Conservation (phyloP, 1,284 basidiomycete species). For the Ustilago cynodontis region DNA sequence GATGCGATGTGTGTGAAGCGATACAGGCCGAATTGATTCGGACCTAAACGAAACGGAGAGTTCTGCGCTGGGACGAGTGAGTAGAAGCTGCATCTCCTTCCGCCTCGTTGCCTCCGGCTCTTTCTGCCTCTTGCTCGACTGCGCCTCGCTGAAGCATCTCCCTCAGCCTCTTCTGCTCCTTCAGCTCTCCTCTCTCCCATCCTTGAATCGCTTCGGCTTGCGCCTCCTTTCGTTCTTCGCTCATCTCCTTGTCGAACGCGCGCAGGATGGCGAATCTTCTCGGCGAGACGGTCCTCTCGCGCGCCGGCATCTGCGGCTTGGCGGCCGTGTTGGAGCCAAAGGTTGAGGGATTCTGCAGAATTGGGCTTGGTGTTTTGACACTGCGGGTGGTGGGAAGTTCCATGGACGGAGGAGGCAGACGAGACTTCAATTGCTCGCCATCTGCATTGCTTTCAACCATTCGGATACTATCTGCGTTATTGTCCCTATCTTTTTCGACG, state of each 20-base stretch:
- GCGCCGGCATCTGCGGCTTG: constrained; percentile 27
- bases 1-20: background rate
- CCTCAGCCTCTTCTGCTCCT: constrained; percentile 19
- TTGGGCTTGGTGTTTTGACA: constrained; percentile 8
- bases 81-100: constrained; percentile 28
- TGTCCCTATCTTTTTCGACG: constrained; percentile 27
- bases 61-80: constrained; percentile 32
- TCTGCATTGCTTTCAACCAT: constrained; percentile 15
- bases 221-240: constrained; percentile 30
- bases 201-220: constrained; percentile 31
- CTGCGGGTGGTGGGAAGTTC: constrained; percentile 32
- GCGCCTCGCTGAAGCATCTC: constrained; percentile 30
- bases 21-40: background rate
- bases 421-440: constrained; percentile 21
- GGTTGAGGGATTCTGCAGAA: constrained; percentile 16
- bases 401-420: constrained; percentile 34
- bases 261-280: constrained; percentile 29
- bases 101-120: background rate
- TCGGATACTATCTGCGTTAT: background rate
- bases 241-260: constrained; percentile 40
- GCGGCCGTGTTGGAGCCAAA: constrained; percentile 3
- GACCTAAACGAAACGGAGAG: constrained; percentile 32
- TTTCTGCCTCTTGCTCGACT: background rate
- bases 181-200: constrained; percentile 34
- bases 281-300: constrained; percentile 22